A percentile compares a stretch with the other conserved stretches of the same genome.
Evolutionary conservation across 2,329 filamentous ascomycete genomes (phyloP).

Genomic region (Beauveria sp.): DNA sequence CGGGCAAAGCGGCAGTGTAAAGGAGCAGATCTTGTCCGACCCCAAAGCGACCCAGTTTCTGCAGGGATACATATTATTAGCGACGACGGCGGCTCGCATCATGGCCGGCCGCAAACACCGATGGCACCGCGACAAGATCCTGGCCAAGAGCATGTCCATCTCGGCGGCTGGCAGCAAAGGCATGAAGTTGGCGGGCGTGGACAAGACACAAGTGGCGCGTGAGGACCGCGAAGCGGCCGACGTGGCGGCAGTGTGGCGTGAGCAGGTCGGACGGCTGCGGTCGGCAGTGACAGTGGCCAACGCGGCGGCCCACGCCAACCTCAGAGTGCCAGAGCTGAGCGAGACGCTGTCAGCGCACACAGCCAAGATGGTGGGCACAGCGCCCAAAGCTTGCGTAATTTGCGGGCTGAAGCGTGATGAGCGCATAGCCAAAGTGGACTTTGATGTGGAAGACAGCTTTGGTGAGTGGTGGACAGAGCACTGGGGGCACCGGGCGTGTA

Average conservation of each 20-base stretch:
- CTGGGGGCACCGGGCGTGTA: slow-evolving; percentile 73
- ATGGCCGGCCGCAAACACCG: slow-evolving; percentile 77
- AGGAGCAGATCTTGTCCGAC: slow-evolving; percentile 57
- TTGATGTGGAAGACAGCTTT: slow-evolving; percentile 79
- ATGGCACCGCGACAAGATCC: slow-evolving; percentile 82
- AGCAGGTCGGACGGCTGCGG: slow-evolving; percentile 66
- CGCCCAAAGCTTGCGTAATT: slow-evolving; percentile 68
- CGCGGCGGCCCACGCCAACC: slow-evolving; percentile 42
- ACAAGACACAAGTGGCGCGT: slow-evolving; percentile 71
- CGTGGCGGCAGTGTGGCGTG: slow-evolving; percentile 66
- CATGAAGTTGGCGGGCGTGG: slow-evolving; percentile 86
- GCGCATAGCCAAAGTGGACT: slow-evolving; percentile 66
- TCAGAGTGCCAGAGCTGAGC: slow-evolving; percentile 61
- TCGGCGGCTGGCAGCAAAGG: slow-evolving; percentile 67
- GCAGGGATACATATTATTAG: slow-evolving; percentile 53
- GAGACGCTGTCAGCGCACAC: slow-evolving; percentile 61
- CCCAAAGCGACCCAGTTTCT: slow-evolving; percentile 56
- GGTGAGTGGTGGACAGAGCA: slow-evolving; percentile 95
- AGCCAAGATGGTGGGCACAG: slow-evolving; percentile 65
- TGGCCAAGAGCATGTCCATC: slow-evolving; percentile 85
- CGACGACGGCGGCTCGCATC: slow-evolving; percentile 65
- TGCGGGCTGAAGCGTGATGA: slow-evolving; percentile 88
- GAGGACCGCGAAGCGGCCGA: slow-evolving; percentile 83
- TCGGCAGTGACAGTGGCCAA: slow-evolving; percentile 63
- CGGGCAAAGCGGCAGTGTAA: slow-evolving; percentile 47